Conservation (phyloP, 164 flowering plant genomes). For the Liriodendron chinense region DNA sequence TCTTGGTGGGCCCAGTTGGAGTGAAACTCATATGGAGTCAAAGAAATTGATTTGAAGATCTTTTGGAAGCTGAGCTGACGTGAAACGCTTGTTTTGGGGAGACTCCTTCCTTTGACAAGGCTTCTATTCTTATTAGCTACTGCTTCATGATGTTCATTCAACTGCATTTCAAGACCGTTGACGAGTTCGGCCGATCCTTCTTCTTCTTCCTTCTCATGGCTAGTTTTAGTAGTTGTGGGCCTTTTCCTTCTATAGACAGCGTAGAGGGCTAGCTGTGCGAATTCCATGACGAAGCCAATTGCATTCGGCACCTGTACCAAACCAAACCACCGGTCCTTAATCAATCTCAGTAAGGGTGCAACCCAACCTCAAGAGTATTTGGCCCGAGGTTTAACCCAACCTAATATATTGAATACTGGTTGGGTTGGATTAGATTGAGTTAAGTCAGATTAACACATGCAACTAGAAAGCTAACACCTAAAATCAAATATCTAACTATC, state of each 20-base stretch:
- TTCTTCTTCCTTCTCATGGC: slow-evolving; percentile 21
- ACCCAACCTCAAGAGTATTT: too few species aligned
- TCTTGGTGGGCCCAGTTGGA: neutral
- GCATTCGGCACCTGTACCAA: slow-evolving; percentile 52
- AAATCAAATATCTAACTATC: too few species aligned
- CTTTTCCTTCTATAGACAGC: slow-evolving; percentile 18
- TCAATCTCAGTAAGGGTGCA: too few species aligned
- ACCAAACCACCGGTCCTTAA: too few species aligned
- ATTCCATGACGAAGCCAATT: slow-evolving; percentile 57
- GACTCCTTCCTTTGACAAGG: slow-evolving; percentile 37
- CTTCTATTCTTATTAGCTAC: slow-evolving; percentile 11
- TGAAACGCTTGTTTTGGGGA: slow-evolving; percentile 26
- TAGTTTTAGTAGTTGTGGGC: slow-evolving; percentile 14
- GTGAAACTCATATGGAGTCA: slow-evolving; percentile 24
- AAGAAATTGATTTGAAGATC: slow-evolving; percentile 31
- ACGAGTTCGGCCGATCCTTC: slow-evolving; percentile 32
- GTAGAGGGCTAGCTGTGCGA: slow-evolving; percentile 35
- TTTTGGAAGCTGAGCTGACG: slow-evolving; percentile 28
- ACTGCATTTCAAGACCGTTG: slow-evolving; percentile 17
- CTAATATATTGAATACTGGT: too few species aligned
- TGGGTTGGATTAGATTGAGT: too few species aligned
- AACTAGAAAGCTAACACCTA: too few species aligned
- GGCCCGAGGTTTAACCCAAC: too few species aligned
- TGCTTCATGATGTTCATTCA: neutral
- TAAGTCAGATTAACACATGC: too few species aligned